A percentile compares a stretch with the other conserved stretches of the same genome.
Evolutionary conservation across 2,329 filamentous ascomycete species (phyloP).

Genomic region (Aspergillus sp.): DNA sequence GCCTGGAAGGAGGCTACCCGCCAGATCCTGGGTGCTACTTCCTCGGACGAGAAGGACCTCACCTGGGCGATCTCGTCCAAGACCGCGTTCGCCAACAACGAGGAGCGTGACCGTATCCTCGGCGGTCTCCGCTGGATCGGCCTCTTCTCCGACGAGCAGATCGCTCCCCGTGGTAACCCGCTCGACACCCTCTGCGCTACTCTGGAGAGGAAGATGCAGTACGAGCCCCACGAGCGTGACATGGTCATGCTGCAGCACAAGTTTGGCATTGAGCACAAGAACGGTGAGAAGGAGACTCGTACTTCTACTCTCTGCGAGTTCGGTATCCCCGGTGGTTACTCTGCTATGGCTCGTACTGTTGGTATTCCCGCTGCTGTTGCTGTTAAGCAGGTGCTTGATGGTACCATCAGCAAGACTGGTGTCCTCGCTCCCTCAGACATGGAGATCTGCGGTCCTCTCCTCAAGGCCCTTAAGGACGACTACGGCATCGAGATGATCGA

Average conservation of each 20-base stretch:
- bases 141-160: constrained; percentile 61
- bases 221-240: constrained; percentile 73
- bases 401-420: constrained; percentile 64
- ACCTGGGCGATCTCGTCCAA: constrained; percentile 66
- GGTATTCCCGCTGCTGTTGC: constrained; percentile 69
- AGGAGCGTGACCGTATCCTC: constrained; percentile 64
- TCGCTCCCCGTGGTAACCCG: constrained; percentile 67
- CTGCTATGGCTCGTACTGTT: constrained; percentile 75
- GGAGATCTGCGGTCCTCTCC: constrained; percentile 64
- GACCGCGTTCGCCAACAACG: constrained; percentile 61
- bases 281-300: constrained; percentile 68
- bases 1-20: constrained; percentile 81
- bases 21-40: constrained; percentile 64
- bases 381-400: constrained; percentile 70
- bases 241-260: constrained; percentile 59
- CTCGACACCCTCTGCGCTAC: constrained; percentile 87
- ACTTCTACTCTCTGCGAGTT: constrained; percentile 80
- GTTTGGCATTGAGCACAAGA: constrained; percentile 76
- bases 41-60: constrained; percentile 62
- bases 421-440: constrained; percentile 69
- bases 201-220: constrained; percentile 88
- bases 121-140: constrained; percentile 65
- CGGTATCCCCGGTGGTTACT: constrained; percentile 71
- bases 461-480: constrained; percentile 71
- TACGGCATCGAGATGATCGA: constrained; percentile 68